Conservation (phyloP, 441 rosid species). For the Adansonia rubrostipa region DNA sequence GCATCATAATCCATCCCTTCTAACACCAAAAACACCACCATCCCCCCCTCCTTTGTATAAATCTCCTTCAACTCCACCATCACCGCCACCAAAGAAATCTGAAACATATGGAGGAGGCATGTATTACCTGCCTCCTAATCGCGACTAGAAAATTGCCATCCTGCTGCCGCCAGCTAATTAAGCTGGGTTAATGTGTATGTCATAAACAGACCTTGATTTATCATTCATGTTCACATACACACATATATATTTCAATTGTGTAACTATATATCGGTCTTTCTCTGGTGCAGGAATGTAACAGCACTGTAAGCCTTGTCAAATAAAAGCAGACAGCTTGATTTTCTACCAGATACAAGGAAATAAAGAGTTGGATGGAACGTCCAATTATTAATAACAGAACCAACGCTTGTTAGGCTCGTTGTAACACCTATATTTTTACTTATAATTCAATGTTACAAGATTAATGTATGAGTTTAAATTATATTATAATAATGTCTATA, state of each 20-base stretch:
- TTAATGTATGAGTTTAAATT: too few species aligned
- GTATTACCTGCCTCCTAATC: slow-evolving; percentile 6
- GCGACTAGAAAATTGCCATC: background rate
- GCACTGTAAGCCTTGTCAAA: background rate
- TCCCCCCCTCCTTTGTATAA: background rate
- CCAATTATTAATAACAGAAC: background rate
- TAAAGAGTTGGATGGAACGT: background rate
- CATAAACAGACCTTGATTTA: background rate
- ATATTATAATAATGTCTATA: too few species aligned
- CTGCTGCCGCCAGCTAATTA: background rate
- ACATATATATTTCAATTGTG: background rate
- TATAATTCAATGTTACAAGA: too few species aligned
- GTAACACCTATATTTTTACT: too few species aligned
- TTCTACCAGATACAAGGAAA: background rate
- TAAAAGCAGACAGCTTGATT: background rate
- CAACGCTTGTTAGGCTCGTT: background rate
- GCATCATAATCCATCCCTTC: background rate
- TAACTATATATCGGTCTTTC: background rate
- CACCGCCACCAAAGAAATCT: background rate
- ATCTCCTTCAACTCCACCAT: background rate
- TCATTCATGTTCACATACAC: background rate
- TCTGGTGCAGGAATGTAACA: background rate
- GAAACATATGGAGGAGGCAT: background rate
- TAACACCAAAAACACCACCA: background rate
- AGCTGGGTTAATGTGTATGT: background rate